Evolutionary conservation across 192 early-diverging fungal genomes (phyloP).

Genomic region (Entrophospora sp.): DNA sequence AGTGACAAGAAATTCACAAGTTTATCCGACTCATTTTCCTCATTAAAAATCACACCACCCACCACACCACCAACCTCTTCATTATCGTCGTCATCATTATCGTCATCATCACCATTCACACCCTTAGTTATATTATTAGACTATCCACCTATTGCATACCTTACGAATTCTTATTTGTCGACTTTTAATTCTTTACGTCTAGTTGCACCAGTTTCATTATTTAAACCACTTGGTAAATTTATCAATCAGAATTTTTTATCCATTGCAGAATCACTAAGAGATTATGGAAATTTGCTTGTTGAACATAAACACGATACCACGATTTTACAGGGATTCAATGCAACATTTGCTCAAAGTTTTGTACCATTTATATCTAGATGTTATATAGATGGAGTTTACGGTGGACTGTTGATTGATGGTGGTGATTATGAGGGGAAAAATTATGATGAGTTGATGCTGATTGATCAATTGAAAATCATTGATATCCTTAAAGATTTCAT

Average conservation of each 20-base stretch:
- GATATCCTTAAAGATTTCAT: too few species aligned
- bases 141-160: constrained; percentile 55
- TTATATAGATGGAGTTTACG: constrained; percentile 37
- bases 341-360: constrained; percentile 15
- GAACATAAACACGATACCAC: background rate
- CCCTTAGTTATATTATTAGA: constrained; percentile 47
- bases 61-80: background rate
- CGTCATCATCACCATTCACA: constrained; percentile 31
- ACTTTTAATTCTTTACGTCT: constrained; percentile 58
- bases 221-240: constrained; percentile 11
- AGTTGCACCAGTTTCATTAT: constrained; percentile 39
- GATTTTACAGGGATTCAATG: constrained; percentile 5
- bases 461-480: too few species aligned
- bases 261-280: constrained; percentile 1
- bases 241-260: background rate
- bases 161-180: constrained; percentile 55
- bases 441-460: too few species aligned
- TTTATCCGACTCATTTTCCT: background rate
- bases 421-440: too few species aligned
- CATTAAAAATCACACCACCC: background rate
- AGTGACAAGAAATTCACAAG: constrained; percentile 23
- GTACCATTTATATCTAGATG: constrained; percentile 24
- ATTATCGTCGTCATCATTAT: constrained; percentile 7
- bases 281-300: constrained; percentile 6
- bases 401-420: constrained; percentile 19